Conservation (phyloP, 176 grass and related monocot species). For the Phragmites australis region DNA sequence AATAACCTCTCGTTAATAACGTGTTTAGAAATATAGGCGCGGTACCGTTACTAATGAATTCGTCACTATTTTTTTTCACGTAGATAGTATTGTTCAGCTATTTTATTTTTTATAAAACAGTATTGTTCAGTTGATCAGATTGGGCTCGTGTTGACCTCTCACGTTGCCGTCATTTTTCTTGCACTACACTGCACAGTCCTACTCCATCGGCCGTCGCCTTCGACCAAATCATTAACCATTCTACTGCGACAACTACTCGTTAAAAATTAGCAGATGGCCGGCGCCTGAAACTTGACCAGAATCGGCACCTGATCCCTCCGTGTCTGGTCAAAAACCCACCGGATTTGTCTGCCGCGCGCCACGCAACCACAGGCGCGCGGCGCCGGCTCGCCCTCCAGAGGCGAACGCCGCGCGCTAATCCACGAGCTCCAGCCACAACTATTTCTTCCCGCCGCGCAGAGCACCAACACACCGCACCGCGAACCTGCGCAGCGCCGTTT, state of each 20-base stretch:
- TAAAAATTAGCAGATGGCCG: not conserved
- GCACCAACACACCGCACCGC: not conserved
- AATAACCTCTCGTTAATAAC: too few species aligned
- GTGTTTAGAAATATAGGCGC: too few species aligned
- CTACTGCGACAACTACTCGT: not conserved
- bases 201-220: not conserved
- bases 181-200: not conserved
- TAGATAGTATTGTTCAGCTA: too few species aligned
- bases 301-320: not conserved
- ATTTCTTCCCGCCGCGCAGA: not conserved
- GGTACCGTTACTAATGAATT: too few species aligned
- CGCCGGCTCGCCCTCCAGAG: conserved; percentile 7
- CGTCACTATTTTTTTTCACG: too few species aligned
- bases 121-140: not conserved
- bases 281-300: not conserved
- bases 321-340: conserved; percentile 1
- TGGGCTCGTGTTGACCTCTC: not conserved
- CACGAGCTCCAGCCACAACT: not conserved
- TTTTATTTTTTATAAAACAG: too few species aligned
- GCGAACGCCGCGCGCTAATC: not conserved
- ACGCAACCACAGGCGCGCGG: not conserved
- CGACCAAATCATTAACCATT: not conserved
- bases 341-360: too few species aligned
- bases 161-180: not conserved
- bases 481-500: not conserved